A percentile compares a stretch with the other conserved stretches of the same genome.
phyloP scores from a whole-genome alignment of 2,329 filamentous ascomycete genomes.

The Monilinia vaccinii-corymbosi region DNA sequence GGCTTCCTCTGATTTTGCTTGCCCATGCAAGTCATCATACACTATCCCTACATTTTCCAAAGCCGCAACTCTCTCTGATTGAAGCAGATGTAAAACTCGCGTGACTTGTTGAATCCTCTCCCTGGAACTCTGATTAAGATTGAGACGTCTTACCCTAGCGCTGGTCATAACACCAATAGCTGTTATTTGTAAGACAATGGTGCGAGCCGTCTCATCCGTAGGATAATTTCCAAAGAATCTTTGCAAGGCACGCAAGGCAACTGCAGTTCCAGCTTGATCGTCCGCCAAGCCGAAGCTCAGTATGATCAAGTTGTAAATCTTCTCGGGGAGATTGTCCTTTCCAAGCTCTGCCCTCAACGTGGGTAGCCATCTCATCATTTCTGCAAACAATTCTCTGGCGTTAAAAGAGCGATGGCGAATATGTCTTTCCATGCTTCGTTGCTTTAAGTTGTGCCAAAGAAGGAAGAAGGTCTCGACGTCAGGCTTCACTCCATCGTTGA shows the following conservation, averaged over 20 bases:
- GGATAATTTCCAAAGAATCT: slow-evolving; percentile 37
- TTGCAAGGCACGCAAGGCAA: slow-evolving; percentile 39
- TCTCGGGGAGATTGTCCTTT: slow-evolving; percentile 34
- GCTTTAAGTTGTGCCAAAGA: slow-evolving; percentile 27
- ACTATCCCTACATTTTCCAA: slow-evolving; percentile 23
- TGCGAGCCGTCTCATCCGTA: slow-evolving; percentile 36
- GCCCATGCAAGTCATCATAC: slow-evolving; percentile 21
- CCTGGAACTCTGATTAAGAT: slow-evolving; percentile 31
- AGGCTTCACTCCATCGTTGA: slow-evolving; percentile 16
- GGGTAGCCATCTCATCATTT: slow-evolving; percentile 33
- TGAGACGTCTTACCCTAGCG: slow-evolving; percentile 29
- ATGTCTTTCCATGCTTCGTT: slow-evolving; percentile 1
- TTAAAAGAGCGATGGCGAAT: not conserved
- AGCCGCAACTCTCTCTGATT: slow-evolving; percentile 22
- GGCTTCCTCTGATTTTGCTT: slow-evolving; percentile 27
- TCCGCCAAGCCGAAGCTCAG: slow-evolving; percentile 40
- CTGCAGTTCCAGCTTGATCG: slow-evolving; percentile 40
- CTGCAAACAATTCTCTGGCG: slow-evolving; percentile 32
- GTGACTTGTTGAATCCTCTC: slow-evolving; percentile 36
- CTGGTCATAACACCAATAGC: slow-evolving; percentile 30
- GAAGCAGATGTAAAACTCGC: slow-evolving; percentile 36
- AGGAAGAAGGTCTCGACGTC: slow-evolving; percentile 26
- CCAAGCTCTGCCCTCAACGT: slow-evolving; percentile 29
- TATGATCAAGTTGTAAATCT: slow-evolving; percentile 43
- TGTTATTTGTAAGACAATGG: slow-evolving; percentile 41